Evolutionary conservation across 2,329 filamentous ascomycete genomes (phyloP).

Genomic region (Myrmaecium sp.): DNA sequence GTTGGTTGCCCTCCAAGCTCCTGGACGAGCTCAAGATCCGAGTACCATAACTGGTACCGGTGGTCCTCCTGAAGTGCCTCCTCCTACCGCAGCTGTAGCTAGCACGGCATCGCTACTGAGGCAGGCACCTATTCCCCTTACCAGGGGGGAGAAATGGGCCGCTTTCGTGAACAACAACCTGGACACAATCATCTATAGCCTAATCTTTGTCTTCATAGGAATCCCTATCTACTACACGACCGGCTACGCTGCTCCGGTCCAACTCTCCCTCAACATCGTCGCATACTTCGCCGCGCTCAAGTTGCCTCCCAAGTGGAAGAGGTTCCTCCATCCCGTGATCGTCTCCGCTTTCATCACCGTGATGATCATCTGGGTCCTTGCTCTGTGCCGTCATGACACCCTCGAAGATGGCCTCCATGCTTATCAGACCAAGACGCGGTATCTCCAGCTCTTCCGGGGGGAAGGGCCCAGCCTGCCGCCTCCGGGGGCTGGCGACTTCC

Average conservation of each 20-base stretch:
- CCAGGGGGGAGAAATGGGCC: slow-evolving; percentile 35
- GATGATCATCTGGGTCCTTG: slow-evolving; percentile 36
- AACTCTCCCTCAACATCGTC: slow-evolving; percentile 33
- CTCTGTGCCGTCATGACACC: slow-evolving; percentile 24
- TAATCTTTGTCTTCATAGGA: slow-evolving; percentile 33
- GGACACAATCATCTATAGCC: slow-evolving; percentile 29
- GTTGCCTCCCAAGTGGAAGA: slow-evolving; percentile 31
- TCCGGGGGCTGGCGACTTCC: slow-evolving; percentile 41
- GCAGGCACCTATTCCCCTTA: slow-evolving; percentile 27
- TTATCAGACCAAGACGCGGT: slow-evolving; percentile 38
- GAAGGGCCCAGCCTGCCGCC: slow-evolving; percentile 9
- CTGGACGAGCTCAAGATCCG: slow-evolving; percentile 10
- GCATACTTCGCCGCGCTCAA: slow-evolving; percentile 34
- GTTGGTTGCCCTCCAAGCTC: slow-evolving; percentile 7
- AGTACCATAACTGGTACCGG: slow-evolving; percentile 9
- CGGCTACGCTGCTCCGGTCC: slow-evolving; percentile 32
- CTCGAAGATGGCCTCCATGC: slow-evolving; percentile 26
- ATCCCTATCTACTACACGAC: slow-evolving; percentile 37
- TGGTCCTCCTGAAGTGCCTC: slow-evolving; percentile 7
- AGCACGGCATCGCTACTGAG: slow-evolving; percentile 9
- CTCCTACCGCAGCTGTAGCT: neutral
- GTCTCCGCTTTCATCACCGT: slow-evolving; percentile 38
- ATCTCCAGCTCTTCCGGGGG: slow-evolving; percentile 34
- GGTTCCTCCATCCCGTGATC: slow-evolving; percentile 41
- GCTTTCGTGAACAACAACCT: slow-evolving; percentile 28